Conservation (phyloP, 2,329 filamentous ascomycete genomes). For the Saccharata proteae region DNA sequence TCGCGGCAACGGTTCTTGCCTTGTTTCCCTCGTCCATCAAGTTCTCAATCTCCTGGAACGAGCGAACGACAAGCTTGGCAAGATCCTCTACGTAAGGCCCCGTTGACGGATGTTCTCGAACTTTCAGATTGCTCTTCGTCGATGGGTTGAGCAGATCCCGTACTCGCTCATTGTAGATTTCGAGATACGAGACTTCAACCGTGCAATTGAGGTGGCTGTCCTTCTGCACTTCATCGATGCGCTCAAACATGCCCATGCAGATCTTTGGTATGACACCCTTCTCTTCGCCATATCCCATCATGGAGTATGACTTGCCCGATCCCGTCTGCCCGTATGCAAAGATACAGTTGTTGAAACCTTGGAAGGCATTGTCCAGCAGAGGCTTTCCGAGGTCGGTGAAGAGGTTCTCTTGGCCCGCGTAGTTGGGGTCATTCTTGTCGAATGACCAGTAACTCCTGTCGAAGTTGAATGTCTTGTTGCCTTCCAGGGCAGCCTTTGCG, state of each 20-base stretch:
- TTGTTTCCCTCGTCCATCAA: constrained; percentile 99
- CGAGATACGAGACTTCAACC: constrained; percentile 94
- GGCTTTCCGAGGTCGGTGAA: constrained; percentile 82
- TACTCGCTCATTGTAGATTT: constrained; percentile 98
- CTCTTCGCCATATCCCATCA: constrained; percentile 99
- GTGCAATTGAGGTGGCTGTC: constrained; percentile 77
- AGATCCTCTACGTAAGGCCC: constrained; percentile 97
- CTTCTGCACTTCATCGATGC: constrained; percentile 59
- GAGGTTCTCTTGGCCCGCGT: constrained; percentile 80
- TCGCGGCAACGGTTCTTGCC: constrained; percentile 90
- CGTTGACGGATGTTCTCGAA: constrained; percentile 93
- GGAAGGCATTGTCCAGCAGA: constrained; percentile 92
- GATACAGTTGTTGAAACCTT: constrained; percentile 99
- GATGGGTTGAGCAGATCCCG: constrained; percentile 89
- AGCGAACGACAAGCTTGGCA: constrained; percentile 85
- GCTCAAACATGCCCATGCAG: constrained; percentile 92
- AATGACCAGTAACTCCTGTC: constrained; percentile 99
- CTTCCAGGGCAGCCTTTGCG: constrained; percentile 50
- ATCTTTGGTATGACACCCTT: constrained; percentile 93
- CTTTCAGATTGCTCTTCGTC: constrained; percentile 92
- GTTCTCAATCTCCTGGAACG: constrained; percentile 91
- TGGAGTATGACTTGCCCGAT: constrained; percentile 97
- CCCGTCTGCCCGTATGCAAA: constrained; percentile 98
- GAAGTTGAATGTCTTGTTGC: constrained; percentile 82
- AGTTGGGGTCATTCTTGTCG: constrained; percentile 65